Conservation (phyloP, 345 rosid genomes). For the Fremontodendron californicum region DNA sequence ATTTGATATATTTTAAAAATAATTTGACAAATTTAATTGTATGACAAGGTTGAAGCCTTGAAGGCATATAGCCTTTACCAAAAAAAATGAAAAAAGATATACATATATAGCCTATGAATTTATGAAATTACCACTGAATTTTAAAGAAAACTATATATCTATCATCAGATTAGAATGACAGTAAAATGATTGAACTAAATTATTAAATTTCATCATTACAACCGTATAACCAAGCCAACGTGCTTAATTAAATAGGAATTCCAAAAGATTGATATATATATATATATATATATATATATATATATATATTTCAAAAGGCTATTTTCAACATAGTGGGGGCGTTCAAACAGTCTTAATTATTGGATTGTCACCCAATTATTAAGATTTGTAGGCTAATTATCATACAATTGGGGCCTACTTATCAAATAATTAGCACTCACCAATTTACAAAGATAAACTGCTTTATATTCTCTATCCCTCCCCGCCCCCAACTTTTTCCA, state of each 20-base stretch:
- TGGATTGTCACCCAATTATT: not conserved
- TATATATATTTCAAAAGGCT: not conserved
- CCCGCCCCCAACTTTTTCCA: not conserved
- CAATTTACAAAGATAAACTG: not conserved
- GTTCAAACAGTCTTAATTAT: not conserved
- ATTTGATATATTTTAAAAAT: no score
- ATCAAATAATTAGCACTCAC: not conserved
- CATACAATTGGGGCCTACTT: not conserved
- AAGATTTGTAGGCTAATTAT: not conserved
- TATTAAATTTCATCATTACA: not conserved
- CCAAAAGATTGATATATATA: not conserved
- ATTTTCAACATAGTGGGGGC: not conserved
- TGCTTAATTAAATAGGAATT: not conserved
- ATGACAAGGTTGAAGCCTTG: no score
- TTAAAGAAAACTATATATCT: no score
- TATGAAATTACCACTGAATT: no score
- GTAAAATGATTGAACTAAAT: not conserved
- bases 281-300: no score
- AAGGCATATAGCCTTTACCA: no score
- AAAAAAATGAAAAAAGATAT: no score
- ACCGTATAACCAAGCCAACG: not conserved
- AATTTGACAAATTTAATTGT: no score
- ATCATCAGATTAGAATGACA: not conserved
- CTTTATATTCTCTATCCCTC: not conserved
- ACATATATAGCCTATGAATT: no score